Evolutionary conservation across 2,329 filamentous ascomycete genomes (phyloP).

Genomic region (Dothiorella sarmentorum): DNA sequence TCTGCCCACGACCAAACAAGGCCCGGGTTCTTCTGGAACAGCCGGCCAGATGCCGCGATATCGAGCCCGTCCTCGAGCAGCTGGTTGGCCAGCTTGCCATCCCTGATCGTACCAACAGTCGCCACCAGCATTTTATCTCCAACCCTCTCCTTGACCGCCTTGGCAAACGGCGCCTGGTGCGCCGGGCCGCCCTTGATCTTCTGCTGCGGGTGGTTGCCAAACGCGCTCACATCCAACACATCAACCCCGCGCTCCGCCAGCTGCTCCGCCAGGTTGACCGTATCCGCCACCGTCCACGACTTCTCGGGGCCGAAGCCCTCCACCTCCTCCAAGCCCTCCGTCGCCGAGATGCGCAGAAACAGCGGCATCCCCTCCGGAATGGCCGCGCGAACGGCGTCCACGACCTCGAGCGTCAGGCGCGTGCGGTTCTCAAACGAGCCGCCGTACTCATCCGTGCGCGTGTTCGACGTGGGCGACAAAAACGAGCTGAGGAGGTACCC

Average conservation of each 20-base stretch:
- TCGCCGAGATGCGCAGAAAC: slow-evolving; percentile 69
- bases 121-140: slow-evolving; percentile 68
- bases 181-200: slow-evolving; percentile 59
- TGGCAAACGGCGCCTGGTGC: slow-evolving; percentile 74
- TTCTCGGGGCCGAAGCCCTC: slow-evolving; percentile 41
- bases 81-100: slow-evolving; percentile 65
- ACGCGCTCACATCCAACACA: slow-evolving; percentile 76
- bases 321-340: slow-evolving; percentile 69
- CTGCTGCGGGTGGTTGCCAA: slow-evolving; percentile 64
- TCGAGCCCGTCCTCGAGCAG: slow-evolving; percentile 58
- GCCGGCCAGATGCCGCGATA: slow-evolving; percentile 68
- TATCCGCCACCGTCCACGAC: slow-evolving; percentile 66
- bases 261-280: slow-evolving; percentile 59
- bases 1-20: slow-evolving; percentile 72
- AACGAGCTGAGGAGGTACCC: slow-evolving; percentile 73
- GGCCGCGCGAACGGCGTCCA: slow-evolving; percentile 58
- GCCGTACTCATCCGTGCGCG: slow-evolving; percentile 64
- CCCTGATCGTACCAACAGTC: slow-evolving; percentile 71
- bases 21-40: slow-evolving; percentile 79
- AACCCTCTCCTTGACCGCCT: slow-evolving; percentile 67
- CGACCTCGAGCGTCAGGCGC: slow-evolving; percentile 65
- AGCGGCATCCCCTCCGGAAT: slow-evolving; percentile 68
- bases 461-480: slow-evolving; percentile 65
- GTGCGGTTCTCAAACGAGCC: slow-evolving; percentile 70
- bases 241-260: slow-evolving; percentile 75